Base-by-base conservation (phyloP, 495 filamentous ascomycete species). In the Podospora pseudocomata region DNA sequence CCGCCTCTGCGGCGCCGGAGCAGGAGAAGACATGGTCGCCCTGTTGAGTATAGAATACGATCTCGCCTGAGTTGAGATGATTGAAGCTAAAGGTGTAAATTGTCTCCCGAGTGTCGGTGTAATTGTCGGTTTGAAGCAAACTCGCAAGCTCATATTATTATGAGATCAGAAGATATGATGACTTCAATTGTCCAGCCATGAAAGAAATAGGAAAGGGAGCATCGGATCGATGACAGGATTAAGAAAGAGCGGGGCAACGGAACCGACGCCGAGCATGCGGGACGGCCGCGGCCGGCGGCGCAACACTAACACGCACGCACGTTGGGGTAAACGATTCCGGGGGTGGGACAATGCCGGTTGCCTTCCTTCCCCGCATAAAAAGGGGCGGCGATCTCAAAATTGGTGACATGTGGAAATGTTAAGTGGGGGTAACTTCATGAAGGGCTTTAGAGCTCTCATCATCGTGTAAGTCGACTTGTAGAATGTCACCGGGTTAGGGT, bases 1-100 rank as follows among this genome's bases (percentile, higher is more conserved):
- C 26, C 78, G 76, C 63, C 76, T 75, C 57, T 76, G n/a, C n/a
- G 55, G 55, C 7, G 55, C 69, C 27, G 79, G 78, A 20, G 70
- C 64, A 63, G 71, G 62, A 63, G 69, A 71, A 20, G 73, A 53
- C 74, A 79, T 79, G 3, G 67, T 74, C 39, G 39, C 39, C 39
- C 15, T 49, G 15, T 18, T 9, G n/a, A 4, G 2, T 3, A 28
- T 6, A 63, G 5, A 61, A 0, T 44, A 54, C n/a, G 49, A 44
- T 26, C 23, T 53, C 11, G 53, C n/a, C 49, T 44, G 5, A 4
- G 9, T 2, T 60, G 19, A 60, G 59, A 19, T 56, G 5, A 32
- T 56, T 53, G 56, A 49, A 49, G 39, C 15, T 13, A 11, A 18
- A 49, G 39, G 39, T 3, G 13, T 11, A 6, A 49, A 49, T 16